Evolutionary conservation across 208 protist species (phyloP).

Genomic region (Leishmania guyanensis): DNA sequence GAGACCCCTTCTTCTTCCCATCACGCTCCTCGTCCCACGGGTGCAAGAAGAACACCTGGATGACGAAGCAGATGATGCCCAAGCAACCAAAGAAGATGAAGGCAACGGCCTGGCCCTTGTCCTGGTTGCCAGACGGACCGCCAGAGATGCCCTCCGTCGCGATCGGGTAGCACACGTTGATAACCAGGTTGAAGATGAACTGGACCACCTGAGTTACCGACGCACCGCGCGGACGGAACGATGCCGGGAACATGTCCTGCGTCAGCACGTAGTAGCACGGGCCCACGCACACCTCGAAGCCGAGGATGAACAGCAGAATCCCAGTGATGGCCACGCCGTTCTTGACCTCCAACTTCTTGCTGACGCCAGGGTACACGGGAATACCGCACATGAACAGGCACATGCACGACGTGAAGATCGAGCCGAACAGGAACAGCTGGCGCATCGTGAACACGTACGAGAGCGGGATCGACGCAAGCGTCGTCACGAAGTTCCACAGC

Average conservation of each 20-base stretch:
- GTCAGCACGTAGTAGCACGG: constrained; percentile 84
- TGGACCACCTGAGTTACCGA: constrained; percentile 68
- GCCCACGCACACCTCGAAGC: constrained; percentile 77
- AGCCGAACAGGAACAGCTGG: constrained; percentile 67
- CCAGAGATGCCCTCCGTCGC: constrained; percentile 78
- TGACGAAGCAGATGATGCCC: constrained; percentile 72
- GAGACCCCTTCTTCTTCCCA: constrained; percentile 9
- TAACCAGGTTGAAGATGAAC: constrained; percentile 90
- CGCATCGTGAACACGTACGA: constrained; percentile 70
- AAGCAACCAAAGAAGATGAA: constrained; percentile 88
- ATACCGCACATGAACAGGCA: constrained; percentile 83
- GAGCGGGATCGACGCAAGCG: constrained; percentile 73
- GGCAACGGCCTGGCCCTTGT: constrained; percentile 83
- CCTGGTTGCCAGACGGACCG: constrained; percentile 74
- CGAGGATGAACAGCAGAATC: constrained; percentile 79
- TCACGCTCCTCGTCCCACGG: constrained; percentile 49
- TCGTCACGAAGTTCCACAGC: constrained; percentile 88
- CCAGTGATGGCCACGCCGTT: constrained; percentile 77
- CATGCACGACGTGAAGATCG: constrained; percentile 54
- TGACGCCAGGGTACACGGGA: constrained; percentile 77
- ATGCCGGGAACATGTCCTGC: constrained; percentile 85
- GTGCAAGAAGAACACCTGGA: constrained; percentile 78
- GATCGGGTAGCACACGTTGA: constrained; percentile 89
- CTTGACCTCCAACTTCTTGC: constrained; percentile 40
- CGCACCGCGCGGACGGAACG: constrained; percentile 72